phyloP scores from a whole-genome alignment of 371 early-diverging fungal genomes.

The Coemansia sp. region DNA sequence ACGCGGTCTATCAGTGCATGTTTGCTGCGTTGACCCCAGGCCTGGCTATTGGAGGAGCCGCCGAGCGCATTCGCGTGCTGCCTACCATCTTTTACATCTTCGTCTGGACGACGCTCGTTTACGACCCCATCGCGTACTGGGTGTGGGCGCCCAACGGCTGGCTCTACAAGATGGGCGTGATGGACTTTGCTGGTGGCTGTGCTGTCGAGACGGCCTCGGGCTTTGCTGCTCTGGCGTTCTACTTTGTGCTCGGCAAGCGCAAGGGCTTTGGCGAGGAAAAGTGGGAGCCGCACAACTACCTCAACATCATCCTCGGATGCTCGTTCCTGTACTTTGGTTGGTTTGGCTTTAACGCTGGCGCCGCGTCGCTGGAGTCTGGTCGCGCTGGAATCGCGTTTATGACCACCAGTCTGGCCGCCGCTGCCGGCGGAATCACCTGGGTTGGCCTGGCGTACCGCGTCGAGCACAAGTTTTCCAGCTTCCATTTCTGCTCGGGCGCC shows the following conservation, averaged over 20 bases:
- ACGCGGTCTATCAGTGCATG: constrained; percentile 72
- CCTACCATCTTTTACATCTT: constrained; percentile 79
- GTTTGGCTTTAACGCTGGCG: constrained; percentile 65
- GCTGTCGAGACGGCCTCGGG: constrained; percentile 87
- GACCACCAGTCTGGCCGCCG: constrained; percentile 72
- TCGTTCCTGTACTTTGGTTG: constrained; percentile 82
- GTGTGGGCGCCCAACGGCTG: constrained; percentile 78
- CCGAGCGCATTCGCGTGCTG: constrained; percentile 78
- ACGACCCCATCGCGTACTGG: constrained; percentile 80
- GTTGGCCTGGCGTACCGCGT: constrained; percentile 68
- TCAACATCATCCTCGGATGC: constrained; percentile 77
- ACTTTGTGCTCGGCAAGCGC: constrained; percentile 74
- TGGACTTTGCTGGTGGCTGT: constrained; percentile 87
- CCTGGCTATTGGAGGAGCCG: constrained; percentile 79
- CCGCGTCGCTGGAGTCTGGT: constrained; percentile 69
- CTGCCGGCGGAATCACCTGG: constrained; percentile 72
- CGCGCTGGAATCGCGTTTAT: constrained; percentile 73
- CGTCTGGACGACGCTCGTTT: constrained; percentile 82
- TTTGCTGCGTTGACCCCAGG: constrained; percentile 75
- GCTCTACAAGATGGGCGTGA: constrained; percentile 64
- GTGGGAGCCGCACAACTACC: constrained; percentile 74
- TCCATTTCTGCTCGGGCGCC: constrained; percentile 84
- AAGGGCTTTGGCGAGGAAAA: constrained; percentile 64
- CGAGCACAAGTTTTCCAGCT: constrained; percentile 66
- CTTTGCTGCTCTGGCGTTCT: constrained; percentile 78